Evolutionary conservation across 2,329 filamentous ascomycete species (phyloP), one percentile per base, ranked within the genome.

Genomic region (Dichotomopilus funicola): DNA sequence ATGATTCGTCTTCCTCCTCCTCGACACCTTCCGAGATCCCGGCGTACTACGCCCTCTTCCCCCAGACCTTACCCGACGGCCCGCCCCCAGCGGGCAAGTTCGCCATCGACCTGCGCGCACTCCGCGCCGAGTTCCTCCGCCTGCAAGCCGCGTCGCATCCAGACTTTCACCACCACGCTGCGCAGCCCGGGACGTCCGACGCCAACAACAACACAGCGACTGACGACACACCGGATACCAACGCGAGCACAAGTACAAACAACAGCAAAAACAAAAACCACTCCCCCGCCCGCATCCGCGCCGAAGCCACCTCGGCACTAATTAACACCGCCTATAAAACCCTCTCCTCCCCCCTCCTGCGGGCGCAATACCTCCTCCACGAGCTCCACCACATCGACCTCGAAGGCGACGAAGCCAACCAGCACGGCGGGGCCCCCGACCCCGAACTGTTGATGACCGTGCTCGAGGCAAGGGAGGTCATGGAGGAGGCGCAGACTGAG

Each of bases 271-370:
- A 33, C 34, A 43, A n/a, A 64, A 2, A 40, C 41, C 27, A 59
- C 41, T 59, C 57, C 60, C 65, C 61, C 63, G 73, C 68, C 55
- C 63, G 33, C 49, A 12, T 50, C 43, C 66, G 79, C 48, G 90
- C 91, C 19, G 89, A 95, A 70, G 87, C 84, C 0, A 76, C 85
- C n/a, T 94, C 88, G 8, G 82, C 89, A 6, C 80, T 82, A 33
- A 91, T 97, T 70, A 97, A 97, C 76, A 86, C 91, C 62, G 94
- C 94, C 0, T 97, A 95, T 78, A 86, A 83, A 66, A 96, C 91
- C 2, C 80, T 99, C 0, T 75, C 81, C 49, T 82, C 86, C 63
- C 91, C 94, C 12, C 75, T 99, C 10, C 71, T 82, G 48, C 83
- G 94, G 31, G 91, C 92, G n/a, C 90, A 96, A 70, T 96, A 97